Percentiles rank a stretch among this genome's conserved stretches.
These are phyloP conservation scores for Mycena galopus DNA, from an alignment of 768 basidiomycete genomes.

Conservation along the genomic window DNA sequence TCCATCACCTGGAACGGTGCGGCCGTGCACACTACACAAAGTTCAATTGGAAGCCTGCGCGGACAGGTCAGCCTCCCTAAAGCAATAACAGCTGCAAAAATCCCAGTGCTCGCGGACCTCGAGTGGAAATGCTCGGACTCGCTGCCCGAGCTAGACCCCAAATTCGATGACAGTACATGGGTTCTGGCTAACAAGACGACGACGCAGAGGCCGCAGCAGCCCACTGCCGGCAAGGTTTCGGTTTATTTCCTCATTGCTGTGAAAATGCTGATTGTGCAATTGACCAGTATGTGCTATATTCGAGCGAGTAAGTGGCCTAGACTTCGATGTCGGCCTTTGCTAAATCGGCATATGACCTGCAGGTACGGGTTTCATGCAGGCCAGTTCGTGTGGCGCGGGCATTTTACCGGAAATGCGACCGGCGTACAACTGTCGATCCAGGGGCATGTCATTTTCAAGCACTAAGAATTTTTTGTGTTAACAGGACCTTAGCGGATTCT, in stretches of 20 bases:
- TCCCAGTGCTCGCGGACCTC: constrained; percentile 55
- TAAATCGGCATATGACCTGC: not conserved
- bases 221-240: constrained; percentile 66
- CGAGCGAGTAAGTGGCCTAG: constrained; percentile 46
- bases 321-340: not conserved
- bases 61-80: constrained; percentile 54
- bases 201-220: constrained; percentile 69
- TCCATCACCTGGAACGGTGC: constrained; percentile 73
- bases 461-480: not conserved
- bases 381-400: constrained; percentile 61
- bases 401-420: constrained; percentile 57
- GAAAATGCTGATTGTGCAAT: not conserved
- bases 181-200: constrained; percentile 67
- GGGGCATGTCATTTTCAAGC: constrained; percentile 40
- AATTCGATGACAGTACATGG: constrained; percentile 73
- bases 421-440: constrained; percentile 56
- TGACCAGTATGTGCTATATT: constrained; percentile 45
- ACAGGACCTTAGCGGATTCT: constrained; percentile 45
- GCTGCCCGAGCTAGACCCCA: constrained; percentile 66
- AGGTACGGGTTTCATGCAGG: constrained; percentile 51
- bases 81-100: constrained; percentile 41
- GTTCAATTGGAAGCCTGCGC: constrained; percentile 47
- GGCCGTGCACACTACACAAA: constrained; percentile 46
- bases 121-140: constrained; percentile 73
- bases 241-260: not conserved